Evolutionary conservation across 495 filamentous ascomycete genomes (phyloP), one percentile per base, ranked within the genome.

Genomic region (Podospora australis): DNA sequence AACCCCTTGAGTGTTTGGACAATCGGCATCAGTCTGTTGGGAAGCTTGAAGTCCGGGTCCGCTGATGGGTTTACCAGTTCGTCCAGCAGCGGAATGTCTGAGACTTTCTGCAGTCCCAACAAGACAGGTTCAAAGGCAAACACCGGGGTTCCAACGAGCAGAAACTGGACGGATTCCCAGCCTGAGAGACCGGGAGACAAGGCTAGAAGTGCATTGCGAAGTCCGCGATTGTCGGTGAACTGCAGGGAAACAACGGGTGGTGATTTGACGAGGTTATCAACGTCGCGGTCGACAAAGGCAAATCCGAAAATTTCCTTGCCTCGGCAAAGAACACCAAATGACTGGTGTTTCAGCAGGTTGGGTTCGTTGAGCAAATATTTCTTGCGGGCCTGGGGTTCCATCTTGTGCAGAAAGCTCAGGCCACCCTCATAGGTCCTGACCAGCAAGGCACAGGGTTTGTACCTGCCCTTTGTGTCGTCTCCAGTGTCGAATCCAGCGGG

Each of bases 91-190:
- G 81, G 71, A 3, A 86, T 26, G 6, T 79, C 71, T 0, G 60
- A 65, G 28, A 70, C 79, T 1, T 67, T 60, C 60, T 88, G 79
- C 6, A 91, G 59, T 6, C 77, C 66, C 44, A 66, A 57, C 16
- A 91, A 56, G 4, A 91, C 70, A 0, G 86, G 87, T 47, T 88
- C 82, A 51, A 81, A 89, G 0, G 85, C 79, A 58, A 89, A 90
- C 1, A 84, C 67, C 0, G 86, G 63, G 0, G 85, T 81, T 46
- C 85, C 73, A 3, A 87, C 73, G n/a, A 70, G 65, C 1, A 83
- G 50, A 17, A 86, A 71, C 11, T 70, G 61, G 6, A 83, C 56
- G 1, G 54, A 21, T 0, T 63, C 50, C 3, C 63, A 44, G 28
- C 73, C 79, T 0, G 68, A 49, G 28, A 75, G 72, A n/a, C n/a